Evolutionary conservation across 352 stramenopile genomes (phyloP).

Genomic region (Halophytophthora polymorphica): DNA sequence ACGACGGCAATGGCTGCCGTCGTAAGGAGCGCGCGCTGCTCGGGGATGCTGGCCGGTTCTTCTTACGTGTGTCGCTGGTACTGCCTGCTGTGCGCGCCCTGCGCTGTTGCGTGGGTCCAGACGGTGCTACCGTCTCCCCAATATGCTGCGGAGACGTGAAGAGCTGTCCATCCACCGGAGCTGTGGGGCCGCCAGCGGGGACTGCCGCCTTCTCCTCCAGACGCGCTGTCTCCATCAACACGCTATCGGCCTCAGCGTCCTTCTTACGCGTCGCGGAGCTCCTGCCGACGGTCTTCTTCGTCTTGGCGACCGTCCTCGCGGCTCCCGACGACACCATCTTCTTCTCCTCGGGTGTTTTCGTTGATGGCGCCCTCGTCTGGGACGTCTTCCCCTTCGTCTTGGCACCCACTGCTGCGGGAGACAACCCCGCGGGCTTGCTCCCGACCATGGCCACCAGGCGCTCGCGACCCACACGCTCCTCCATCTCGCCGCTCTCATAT

Average conservation of each 20-base stretch:
- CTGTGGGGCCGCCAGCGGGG: background rate
- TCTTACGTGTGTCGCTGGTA: slow-evolving; percentile 6
- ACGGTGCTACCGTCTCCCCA: background rate
- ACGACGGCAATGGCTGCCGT: slow-evolving; percentile 12
- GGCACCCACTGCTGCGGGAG: background rate
- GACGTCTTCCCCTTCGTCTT: slow-evolving; percentile 8
- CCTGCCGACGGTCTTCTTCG: background rate
- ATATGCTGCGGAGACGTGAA: background rate
- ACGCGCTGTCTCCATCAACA: no score
- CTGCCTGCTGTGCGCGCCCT: slow-evolving; percentile 13
- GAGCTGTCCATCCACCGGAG: background rate
- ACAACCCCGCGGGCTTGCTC: slow-evolving; percentile 2
- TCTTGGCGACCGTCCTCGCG: slow-evolving; percentile 3
- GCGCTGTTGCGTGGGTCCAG: slow-evolving; percentile 7
- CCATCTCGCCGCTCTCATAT: slow-evolving; percentile 48
- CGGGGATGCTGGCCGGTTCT: slow-evolving; percentile 12
- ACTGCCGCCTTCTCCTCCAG: no score
- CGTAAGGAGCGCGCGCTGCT: slow-evolving; percentile 9
- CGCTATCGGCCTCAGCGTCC: no score
- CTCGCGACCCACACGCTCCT: slow-evolving; percentile 41
- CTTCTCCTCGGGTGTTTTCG: background rate
- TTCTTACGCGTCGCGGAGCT: no score
- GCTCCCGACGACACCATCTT: background rate
- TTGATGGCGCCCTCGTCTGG: slow-evolving; percentile 3
- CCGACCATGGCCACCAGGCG: slow-evolving; percentile 18